Conservation (phyloP, 805 yeast genomes). For the Metschnikowia chrysomelidarum region DNA sequence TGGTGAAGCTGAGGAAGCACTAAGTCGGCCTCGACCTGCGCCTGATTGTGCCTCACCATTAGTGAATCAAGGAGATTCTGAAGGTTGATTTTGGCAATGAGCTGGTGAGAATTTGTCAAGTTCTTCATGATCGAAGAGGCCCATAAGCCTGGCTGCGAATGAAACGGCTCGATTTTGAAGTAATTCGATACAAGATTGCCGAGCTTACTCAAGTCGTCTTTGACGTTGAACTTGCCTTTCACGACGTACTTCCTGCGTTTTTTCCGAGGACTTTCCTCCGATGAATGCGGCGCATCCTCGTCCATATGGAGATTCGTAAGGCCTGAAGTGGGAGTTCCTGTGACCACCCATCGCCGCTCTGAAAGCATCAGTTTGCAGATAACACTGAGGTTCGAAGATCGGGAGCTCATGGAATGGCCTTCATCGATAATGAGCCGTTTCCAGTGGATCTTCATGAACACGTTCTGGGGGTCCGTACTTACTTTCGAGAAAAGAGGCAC, state of each 20-base stretch:
- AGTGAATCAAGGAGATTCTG: constrained; percentile 43
- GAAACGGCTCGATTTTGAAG: constrained; percentile 59
- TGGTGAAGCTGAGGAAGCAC: constrained; percentile 58
- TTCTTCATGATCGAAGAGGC: constrained; percentile 45
- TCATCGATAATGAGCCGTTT: constrained; percentile 73
- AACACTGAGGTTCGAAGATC: constrained; percentile 47
- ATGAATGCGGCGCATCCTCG: constrained; percentile 19
- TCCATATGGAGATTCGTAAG: constrained; percentile 56
- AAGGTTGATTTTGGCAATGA: constrained; percentile 43
- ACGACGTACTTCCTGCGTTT: constrained; percentile 41
- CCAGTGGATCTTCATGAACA: constrained; percentile 52
- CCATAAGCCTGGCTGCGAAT: constrained; percentile 49
- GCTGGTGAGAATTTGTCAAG: constrained; percentile 33
- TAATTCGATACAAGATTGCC: constrained; percentile 54
- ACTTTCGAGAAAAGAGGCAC: constrained; percentile 41
- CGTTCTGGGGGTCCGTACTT: constrained; percentile 25
- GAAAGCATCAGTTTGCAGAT: constrained; percentile 48
- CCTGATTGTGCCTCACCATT: constrained; percentile 55
- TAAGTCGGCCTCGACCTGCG: constrained; percentile 55
- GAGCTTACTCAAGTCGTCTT: constrained; percentile 51
- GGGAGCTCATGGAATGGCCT: constrained; percentile 63
- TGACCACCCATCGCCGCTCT: constrained; percentile 71
- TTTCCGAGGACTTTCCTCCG: constrained; percentile 16
- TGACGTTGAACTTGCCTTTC: constrained; percentile 48
- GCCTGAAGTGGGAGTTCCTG: constrained; percentile 77